Percentiles rank a stretch among this genome's conserved stretches.
Conservation (phyloP, 495 filamentous ascomycete species). For the Durotheca rogersii region DNA sequence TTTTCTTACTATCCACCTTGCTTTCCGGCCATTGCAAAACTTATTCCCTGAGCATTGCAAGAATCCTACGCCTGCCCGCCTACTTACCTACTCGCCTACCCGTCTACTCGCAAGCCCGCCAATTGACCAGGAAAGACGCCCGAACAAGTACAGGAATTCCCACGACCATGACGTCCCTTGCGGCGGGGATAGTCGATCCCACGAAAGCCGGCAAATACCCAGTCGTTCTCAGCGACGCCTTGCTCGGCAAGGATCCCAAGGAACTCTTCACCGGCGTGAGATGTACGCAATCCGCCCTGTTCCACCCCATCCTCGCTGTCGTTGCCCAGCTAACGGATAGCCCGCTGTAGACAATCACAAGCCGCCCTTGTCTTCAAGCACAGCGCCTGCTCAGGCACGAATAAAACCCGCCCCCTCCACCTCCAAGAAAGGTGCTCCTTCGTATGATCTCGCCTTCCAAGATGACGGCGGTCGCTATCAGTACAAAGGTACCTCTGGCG, state of each 20-base stretch:
- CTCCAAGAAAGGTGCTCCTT: slow-evolving; percentile 38
- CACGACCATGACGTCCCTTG: slow-evolving; percentile 30
- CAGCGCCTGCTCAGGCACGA: slow-evolving; percentile 45
- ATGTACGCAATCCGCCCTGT: slow-evolving; percentile 41
- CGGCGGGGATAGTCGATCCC: slow-evolving; percentile 45
- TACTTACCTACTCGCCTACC: neutral
- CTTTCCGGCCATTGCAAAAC: no score
- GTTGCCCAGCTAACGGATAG: slow-evolving; percentile 8
- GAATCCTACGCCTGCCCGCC: no score
- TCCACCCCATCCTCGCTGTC: neutral
- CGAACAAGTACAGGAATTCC: slow-evolving; percentile 1
- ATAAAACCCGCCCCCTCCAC: slow-evolving; percentile 44
- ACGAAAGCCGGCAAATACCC: slow-evolving; percentile 56
- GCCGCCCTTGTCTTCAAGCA: slow-evolving; percentile 47
- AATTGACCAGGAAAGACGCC: neutral
- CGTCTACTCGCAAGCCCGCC: neutral
- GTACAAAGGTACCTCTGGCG: slow-evolving; percentile 50
- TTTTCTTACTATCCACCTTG: neutral
- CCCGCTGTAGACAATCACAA: slow-evolving; percentile 53
- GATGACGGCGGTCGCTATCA: slow-evolving; percentile 51
- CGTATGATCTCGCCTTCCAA: slow-evolving; percentile 50
- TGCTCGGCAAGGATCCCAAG: slow-evolving; percentile 53
- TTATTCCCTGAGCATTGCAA: no score
- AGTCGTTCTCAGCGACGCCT: slow-evolving; percentile 55
- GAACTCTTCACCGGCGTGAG: slow-evolving; percentile 54